Evolutionary conservation across 305 asterid genomes (phyloP), one percentile per base, ranked within the genome.

Genomic region (Fraxinus albicans): DNA sequence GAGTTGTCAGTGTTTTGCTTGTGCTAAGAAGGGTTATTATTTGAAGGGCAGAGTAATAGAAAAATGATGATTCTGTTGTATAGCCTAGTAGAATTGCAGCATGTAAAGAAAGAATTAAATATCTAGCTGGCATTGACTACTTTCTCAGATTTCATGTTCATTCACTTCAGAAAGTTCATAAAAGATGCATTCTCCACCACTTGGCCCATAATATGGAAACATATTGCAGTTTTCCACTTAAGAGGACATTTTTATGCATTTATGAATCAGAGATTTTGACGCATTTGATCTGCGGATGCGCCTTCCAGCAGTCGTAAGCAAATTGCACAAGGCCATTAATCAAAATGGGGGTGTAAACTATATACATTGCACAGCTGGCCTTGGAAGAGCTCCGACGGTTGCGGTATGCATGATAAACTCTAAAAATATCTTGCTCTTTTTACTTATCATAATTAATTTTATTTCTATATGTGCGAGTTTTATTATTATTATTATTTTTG

Each of bases 321-420:
- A 78, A 91, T 90, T 96, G 77, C 94, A 92, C 84, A 88, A 91
- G 84, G 97, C 96, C 85, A 50, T 94, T 72, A 90, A 86, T 44
- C 87, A 72, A 80, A 94, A 95, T 40, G 97, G 98, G 76, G 98
- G 99, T 12, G 95, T 96, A 86, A 84, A 98, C 77, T 96, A 96
- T 82, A 89, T 96, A 88, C 98, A 95, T 84, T 96, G 99, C 86
- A 96, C 99, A 5, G 99, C 99, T 83, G 99, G 99, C 77, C 95
- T 96, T 77, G 99, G 98, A 82, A 89, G 98, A 90, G 99, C 99
- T 80, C 99, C 99, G 2, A 95, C 97, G 78, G 91, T 93, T 77
- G 98, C 93, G 78, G 98, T 96, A 90, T 44, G 91, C 83, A 86
- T 67, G 60, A 42, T 72, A 72, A 67, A 8, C 58, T 84, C 74